Evolutionary conservation across 768 basidiomycete species (phyloP), one percentile per base, ranked within the genome.

Genomic region (Boletus vinaceobasis): DNA sequence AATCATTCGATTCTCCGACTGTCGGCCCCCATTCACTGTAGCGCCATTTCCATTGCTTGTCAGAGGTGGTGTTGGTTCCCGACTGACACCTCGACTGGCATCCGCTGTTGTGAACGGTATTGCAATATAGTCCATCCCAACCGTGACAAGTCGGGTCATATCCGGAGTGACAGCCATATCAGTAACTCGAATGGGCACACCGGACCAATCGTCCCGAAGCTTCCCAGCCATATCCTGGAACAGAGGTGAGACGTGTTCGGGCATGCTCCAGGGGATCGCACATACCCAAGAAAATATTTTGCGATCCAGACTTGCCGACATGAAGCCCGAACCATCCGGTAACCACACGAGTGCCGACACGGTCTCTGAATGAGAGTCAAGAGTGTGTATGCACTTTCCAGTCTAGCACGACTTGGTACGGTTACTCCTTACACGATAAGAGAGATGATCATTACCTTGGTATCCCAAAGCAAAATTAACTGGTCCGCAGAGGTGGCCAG

Each of bases 101-200:
- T 63, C 59, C 21, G 44, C 55, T 17, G 57, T 43, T 27, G 64
- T 46, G 52, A 60, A 42, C 14, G 61, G 62, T 45, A 59, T 54
- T 52, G 70, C 62, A 53, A 67, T 55, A 53, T 77, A 73, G 62
- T 76, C 77, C 79, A 90, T 82, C 32, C 93, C 93, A 50, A 93
- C 81, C n/a, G 89, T 88, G 42, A 99, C 84, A 56, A 99, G 75
- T 52, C 86, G 86, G 56, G 82, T 79, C 64, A 85, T 83, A 71
- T 96, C 91, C 23, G 94, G 93, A 4, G 93, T 86, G 57, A 97
- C 75, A 43, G 88, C 86, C 65, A 97, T 83, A 69, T 93, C 93
- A 21, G 87, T 85, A 66, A 98, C 80, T 60, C 95, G 89, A 57
- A 95, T 86, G 10, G 85, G 78, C 35, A 82, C 80, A 33, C 77